Percentiles rank a stretch among this genome's conserved stretches.
Evolutionary conservation across 805 yeast genomes (phyloP).

Genomic region (Cyberlindnera maritima): DNA sequence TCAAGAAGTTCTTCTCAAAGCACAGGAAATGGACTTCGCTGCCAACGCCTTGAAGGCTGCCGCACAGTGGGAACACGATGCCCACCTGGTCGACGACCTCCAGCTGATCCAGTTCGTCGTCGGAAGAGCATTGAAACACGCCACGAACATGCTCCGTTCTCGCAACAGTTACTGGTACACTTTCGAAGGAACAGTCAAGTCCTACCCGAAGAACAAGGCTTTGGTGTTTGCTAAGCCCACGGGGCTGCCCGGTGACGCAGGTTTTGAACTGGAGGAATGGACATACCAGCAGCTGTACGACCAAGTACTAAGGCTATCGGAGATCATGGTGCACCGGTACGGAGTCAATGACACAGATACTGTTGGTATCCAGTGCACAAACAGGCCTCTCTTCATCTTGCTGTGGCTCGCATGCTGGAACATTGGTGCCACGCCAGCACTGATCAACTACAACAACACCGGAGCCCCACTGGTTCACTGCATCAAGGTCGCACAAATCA

Average conservation of each 20-base stretch:
- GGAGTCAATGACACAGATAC: conserved; percentile 65
- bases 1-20: too few relatives aligned
- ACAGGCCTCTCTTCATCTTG: conserved; percentile 77
- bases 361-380: conserved; percentile 73
- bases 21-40: conserved; percentile 1
- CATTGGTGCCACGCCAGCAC: conserved; percentile 85
- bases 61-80: conserved; percentile 8
- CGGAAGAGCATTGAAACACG: conserved; percentile 19
- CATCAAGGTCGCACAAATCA: conserved; percentile 60
- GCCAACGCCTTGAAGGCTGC: neutral
- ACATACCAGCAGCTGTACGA: conserved; percentile 71
- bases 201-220: conserved; percentile 52
- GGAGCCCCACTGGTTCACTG: conserved; percentile 81
- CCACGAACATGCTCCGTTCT: conserved; percentile 8
- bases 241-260: conserved; percentile 43
- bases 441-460: conserved; percentile 74
- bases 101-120: conserved; percentile 22
- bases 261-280: conserved; percentile 57
- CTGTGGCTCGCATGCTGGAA: conserved; percentile 89
- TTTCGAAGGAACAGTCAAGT: conserved; percentile 54
- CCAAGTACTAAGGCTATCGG: conserved; percentile 62
- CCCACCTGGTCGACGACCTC: conserved; percentile 16
- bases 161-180: conserved; percentile 59
- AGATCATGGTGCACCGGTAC: conserved; percentile 58
- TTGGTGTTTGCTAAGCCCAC: conserved; percentile 52